These are phyloP conservation scores for Nakazawaea ambrosiae DNA, from an alignment of 805 yeast species.

Conservation along the genomic window DNA sequence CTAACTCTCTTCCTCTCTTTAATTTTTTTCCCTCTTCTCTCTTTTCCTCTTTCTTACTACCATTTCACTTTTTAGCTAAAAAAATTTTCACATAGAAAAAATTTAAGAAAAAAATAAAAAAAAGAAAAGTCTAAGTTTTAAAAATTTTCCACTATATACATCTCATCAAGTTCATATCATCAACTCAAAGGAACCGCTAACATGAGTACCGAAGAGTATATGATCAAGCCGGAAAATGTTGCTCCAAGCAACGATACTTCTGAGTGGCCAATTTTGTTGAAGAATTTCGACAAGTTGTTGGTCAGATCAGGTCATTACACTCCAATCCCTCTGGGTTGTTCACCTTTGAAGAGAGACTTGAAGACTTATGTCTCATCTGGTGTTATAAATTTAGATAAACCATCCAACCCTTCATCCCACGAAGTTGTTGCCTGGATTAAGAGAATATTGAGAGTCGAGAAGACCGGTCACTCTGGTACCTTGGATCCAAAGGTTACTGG, in stretches of 20 bases:
- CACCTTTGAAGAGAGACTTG: conserved; percentile 91
- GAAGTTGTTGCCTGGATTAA: conserved; percentile 99
- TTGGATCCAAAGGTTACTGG: conserved; percentile 97
- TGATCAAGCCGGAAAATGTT: conserved; percentile 83
- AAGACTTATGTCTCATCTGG: conserved; percentile 88
- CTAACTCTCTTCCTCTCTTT: too few species aligned
- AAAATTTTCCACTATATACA: too few species aligned
- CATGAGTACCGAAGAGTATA: conserved; percentile 61
- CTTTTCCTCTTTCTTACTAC: too few species aligned
- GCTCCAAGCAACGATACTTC: conserved; percentile 80
- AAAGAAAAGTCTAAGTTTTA: too few species aligned
- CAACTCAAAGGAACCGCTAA: too few species aligned
- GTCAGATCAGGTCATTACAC: conserved; percentile 97
- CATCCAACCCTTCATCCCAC: conserved; percentile 97
- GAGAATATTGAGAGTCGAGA: conserved; percentile 89
- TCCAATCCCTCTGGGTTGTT: conserved; percentile 92
- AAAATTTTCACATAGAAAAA: too few species aligned
- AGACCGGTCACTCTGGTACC: conserved; percentile 99
- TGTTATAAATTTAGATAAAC: conserved; percentile 95
- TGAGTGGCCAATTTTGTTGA: conserved; percentile 92
- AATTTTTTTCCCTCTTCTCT: too few species aligned
- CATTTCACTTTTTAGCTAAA: too few species aligned
- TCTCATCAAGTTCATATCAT: too few species aligned
- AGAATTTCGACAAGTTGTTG: conserved; percentile 86
- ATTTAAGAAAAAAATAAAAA: too few species aligned